Evolutionary conservation across 2,329 filamentous ascomycete genomes (phyloP), one percentile per base, ranked within the genome.

Genomic region (Ophiostoma sp.): DNA sequence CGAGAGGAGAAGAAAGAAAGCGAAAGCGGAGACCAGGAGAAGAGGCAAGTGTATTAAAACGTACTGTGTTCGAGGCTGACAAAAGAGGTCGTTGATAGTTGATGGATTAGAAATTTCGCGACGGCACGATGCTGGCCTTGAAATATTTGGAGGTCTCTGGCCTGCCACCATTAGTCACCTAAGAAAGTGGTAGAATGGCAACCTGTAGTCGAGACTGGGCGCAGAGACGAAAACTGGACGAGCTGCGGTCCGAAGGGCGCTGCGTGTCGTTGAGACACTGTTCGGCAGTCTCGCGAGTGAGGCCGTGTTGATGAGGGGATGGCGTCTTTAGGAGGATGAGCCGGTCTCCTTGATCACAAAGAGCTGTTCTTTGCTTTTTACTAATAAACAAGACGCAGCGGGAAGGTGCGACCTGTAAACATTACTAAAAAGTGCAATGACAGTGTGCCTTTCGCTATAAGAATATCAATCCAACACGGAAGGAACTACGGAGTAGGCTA

Each of bases 341-440:
- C 55, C 8, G 6, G 42, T 44, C 11, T 44, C 27, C 27, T 27
- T 44, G 42, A 44, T 44, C 2, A 44, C 42, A 52, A 52, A n/a
- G 16, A 52, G 49, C 49, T 18, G 7, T 3, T 44, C 42, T 44
- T 27, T 27, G 27, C 27, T 27, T 27, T 4, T 16, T 55, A 27
- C 49, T 60, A 16, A 12, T 60, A 40, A 60, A 40, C 38, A 11
- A 40, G 4, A 41, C 16, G 12, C 60, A 63, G 42, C 16, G 40
- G 40, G 60, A 63, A 63, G 60, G 40, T 63, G 60, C 60, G 40
- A 63, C 58, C 38, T 41, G 40, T 16, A 18, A 63, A 18, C 38
- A 40, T 44, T 16, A 44, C 60, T 11, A 42, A n/a, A 41, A 27
- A 27, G 27, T 27, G 27, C 27, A 27, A 27, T 27, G 27, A 27